These are phyloP conservation scores for Petunia secreta DNA, from an alignment of 257 asterid genomes.

Conservation along the genomic window DNA sequence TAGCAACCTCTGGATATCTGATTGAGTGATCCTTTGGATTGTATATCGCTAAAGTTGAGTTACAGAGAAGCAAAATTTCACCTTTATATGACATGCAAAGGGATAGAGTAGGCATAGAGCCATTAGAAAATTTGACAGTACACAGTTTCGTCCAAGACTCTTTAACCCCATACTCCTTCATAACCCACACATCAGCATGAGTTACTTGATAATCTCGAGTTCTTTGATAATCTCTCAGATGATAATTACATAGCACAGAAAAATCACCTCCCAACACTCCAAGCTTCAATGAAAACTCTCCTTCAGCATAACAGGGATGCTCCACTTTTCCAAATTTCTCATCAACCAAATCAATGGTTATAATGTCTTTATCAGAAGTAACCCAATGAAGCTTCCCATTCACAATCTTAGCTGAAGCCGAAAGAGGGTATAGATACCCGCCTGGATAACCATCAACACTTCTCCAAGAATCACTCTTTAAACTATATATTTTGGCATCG, in stretches of 20 bases:
- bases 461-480: neutral
- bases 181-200: conserved; percentile 55
- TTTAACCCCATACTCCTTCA: conserved; percentile 46
- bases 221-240: too few species aligned
- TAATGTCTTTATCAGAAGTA: neutral
- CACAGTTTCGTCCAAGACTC: conserved; percentile 49
- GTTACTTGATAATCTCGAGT: conserved; percentile 20
- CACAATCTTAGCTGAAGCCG: neutral
- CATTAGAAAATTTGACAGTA: conserved; percentile 36
- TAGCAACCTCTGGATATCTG: conserved; percentile 37
- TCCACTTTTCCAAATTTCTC: conserved; percentile 25
- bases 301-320: conserved; percentile 37
- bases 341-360: neutral
- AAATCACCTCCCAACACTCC: conserved; percentile 44
- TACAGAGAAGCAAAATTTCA: conserved; percentile 40
- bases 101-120: conserved; percentile 16
- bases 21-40: conserved; percentile 36
- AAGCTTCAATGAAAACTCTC: conserved; percentile 29
- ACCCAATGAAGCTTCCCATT: neutral
- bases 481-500: neutral
- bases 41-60: conserved; percentile 35
- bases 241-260: conserved; percentile 21
- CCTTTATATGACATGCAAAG: conserved; percentile 43
- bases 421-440: neutral
- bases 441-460: neutral